Base-by-base conservation (phyloP, 352 stramenopile genomes). In the Pythium inflatum region DNA sequence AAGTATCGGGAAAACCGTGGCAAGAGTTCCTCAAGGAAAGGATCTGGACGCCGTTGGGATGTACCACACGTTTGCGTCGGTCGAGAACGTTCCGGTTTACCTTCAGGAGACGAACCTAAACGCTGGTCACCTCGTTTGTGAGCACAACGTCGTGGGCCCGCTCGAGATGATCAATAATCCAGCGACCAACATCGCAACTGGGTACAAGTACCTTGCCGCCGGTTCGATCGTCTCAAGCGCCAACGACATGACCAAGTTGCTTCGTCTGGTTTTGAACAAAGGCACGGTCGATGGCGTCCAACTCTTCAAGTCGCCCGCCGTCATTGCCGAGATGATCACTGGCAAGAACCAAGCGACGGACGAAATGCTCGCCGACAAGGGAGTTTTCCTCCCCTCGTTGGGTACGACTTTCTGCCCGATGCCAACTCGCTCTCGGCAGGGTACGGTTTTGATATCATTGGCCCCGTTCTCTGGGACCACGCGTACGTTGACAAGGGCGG, bases 401-500 rank as follows among this genome's bases (percentile, higher is more conserved):
- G 57, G 20, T 20, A 56, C 30, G 66, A 83, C 16, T 87, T 71
- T 62, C 64, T 66, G 2, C 66, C 75, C 0, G 82, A 92, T 5
- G 84, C 80, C 20, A 73, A 83, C 34, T 84, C 80, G 2, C 69
- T 90, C 5, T 70, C 79, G 3, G 82, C 82, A 12, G 84, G 84
- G 11, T 92, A 92, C 25, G 82, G 82, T 27, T 81, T 92, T 46
- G 84, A 90, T 53, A 80, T 78, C 40, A 55, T 88, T 53, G 78
- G 74, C 0, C 60, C 80, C 13, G 75, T 74, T 0, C 74, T 88
- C 48, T 89, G 80, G 80, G 84, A 82, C 2, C 76, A 88, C 49
- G 77, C 78, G 33, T 90, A 90, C 58, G 66, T 80, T 7, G 81
- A 90, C 68, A 92, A 92, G 59, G 79, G 80, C 24, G 82, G 81